phyloP scores from a whole-genome alignment of 1,284 basidiomycete species.

The Rhodotorula sp. region DNA sequence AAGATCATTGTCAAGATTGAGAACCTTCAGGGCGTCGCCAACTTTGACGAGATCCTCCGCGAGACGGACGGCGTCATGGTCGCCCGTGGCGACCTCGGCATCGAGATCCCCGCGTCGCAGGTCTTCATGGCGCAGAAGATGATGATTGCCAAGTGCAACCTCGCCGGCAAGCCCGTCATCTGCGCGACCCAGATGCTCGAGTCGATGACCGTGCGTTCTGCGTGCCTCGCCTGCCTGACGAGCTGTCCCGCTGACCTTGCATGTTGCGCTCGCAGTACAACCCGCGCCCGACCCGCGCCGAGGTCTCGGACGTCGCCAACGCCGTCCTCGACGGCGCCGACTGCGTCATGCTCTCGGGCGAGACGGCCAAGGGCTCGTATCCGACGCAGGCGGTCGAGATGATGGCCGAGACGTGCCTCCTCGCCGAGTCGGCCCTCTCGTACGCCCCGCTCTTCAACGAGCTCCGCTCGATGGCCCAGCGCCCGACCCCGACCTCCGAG shows the following conservation, averaged over 20 bases:
- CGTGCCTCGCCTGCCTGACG: slow-evolving; percentile 52
- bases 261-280: slow-evolving; percentile 61
- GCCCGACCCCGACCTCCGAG: slow-evolving; percentile 88
- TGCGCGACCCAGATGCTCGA: slow-evolving; percentile 99
- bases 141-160: slow-evolving; percentile 99
- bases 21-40: slow-evolving; percentile 94
- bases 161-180: slow-evolving; percentile 94
- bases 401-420: slow-evolving; percentile 97
- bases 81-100: slow-evolving; percentile 95
- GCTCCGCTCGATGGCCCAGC: slow-evolving; percentile 71
- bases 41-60: slow-evolving; percentile 94
- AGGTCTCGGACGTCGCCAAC: slow-evolving; percentile 96
- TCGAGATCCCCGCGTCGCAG: slow-evolving; percentile 95
- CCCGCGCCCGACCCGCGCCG: slow-evolving; percentile 92
- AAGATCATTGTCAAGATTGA: slow-evolving; percentile 99
- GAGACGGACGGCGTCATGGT: slow-evolving; percentile 98
- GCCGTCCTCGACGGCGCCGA: slow-evolving; percentile 95
- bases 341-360: slow-evolving; percentile 98
- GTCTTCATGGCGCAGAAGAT: slow-evolving; percentile 99
- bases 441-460: slow-evolving; percentile 91
- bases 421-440: slow-evolving; percentile 90
- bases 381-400: slow-evolving; percentile 92
- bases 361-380: slow-evolving; percentile 94
- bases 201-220: slow-evolving; percentile 74
- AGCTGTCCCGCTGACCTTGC: neutral